Evolutionary conservation across 2,329 filamentous ascomycete species (phyloP).

Genomic region (Claviceps humidiphila): DNA sequence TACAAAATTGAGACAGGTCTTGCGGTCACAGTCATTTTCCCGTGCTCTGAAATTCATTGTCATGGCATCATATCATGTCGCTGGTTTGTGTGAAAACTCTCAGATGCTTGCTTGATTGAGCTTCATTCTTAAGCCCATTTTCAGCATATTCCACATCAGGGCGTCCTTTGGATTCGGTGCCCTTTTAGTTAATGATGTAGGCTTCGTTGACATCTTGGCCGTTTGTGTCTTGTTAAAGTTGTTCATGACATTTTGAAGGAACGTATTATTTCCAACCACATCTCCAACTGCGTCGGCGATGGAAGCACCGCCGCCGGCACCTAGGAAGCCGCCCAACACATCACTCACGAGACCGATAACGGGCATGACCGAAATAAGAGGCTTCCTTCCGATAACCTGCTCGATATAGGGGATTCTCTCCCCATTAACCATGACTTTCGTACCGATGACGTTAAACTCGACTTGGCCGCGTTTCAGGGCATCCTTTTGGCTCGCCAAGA

Average conservation of each 20-base stretch:
- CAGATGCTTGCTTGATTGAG: neutral
- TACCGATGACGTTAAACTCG: constrained; percentile 27
- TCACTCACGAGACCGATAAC: constrained; percentile 26
- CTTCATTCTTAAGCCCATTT: constrained; percentile 4
- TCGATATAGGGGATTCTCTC: constrained; percentile 31
- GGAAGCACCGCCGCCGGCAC: constrained; percentile 12
- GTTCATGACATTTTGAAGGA: constrained; percentile 22
- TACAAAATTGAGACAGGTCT: neutral
- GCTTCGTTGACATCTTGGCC: constrained; percentile 1
- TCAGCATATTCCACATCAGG: constrained; percentile 7
- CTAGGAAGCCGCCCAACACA: constrained; percentile 22
- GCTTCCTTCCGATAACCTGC: constrained; percentile 26
- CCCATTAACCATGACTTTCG: constrained; percentile 27
- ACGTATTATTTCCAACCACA: constrained; percentile 25
- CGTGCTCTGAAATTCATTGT: neutral
- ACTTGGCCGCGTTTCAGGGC: constrained; percentile 27
- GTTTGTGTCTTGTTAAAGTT: constrained; percentile 19
- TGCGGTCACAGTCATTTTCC: neutral
- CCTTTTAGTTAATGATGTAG: neutral
- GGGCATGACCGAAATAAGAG: constrained; percentile 21
- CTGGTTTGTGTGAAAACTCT: neutral
- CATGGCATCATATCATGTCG: neutral
- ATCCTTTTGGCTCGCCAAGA: constrained; percentile 24
- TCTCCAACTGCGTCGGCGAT: constrained; percentile 23
- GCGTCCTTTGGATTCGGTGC: constrained; percentile 2